Base-by-base conservation (phyloP, 495 filamentous ascomycete genomes). In the Daldinia childiae region DNA sequence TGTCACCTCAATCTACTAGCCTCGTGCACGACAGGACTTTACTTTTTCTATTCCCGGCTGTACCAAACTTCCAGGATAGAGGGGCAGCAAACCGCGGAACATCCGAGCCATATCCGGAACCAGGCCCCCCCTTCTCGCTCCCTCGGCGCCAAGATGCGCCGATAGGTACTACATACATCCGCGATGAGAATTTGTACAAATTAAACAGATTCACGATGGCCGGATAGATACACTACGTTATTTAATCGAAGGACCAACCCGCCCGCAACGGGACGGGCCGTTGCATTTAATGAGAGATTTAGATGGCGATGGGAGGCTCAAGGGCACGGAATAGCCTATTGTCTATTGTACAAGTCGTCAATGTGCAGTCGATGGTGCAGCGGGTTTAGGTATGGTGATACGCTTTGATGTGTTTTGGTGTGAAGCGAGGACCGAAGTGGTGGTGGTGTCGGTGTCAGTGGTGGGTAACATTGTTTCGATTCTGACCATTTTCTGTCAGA, bases 1-100 rank as follows among this genome's bases (percentile, higher is more conserved):
- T 69, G 66, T 73, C 71, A 73, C 62, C 45, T 72, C 62, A 55
- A 73, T 69, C 71, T 68, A 66, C 43, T 58, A 45, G 64, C 52
- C 69, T 72, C 56, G 65, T 63, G 71, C 71, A 65, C 61, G 61
- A 69, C 45, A 68, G 55, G 21, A 64, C 43, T 64, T 60, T 68
- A 50, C 57, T 62, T 64, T 65, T 68, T 62, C 41, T 58, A 65
- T 73, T 61, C 65, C 70, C 65, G 66, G 64, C 70, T 24, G 69
- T 60, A 73, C 70, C 70, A 73, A 69, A 69, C 50, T 73, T 38
- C 58, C 45, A 27, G 34, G 56, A 38, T 21, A 36, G 50, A 39
- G 71, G 65, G 58, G 48, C 57, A 52, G 41, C 66, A 62, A 65
- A 69, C 71, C 71, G 71, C 71, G 71, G 71, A 63, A 64, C 41